Percentiles rank a stretch among this genome's conserved stretches.
phyloP scores from a whole-genome alignment of 441 rosid genomes.

The Corymbia calophylla region DNA sequence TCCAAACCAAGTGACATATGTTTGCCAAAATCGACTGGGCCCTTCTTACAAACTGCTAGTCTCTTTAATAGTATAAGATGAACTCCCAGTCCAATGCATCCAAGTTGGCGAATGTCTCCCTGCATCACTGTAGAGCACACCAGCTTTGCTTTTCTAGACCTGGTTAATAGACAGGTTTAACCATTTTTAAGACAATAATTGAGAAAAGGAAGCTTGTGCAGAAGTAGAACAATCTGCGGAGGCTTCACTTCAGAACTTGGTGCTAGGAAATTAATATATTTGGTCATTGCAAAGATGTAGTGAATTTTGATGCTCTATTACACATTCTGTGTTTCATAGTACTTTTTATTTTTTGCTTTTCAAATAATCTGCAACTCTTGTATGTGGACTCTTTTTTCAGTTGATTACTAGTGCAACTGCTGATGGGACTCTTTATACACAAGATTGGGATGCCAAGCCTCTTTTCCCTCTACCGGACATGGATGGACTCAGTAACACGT shows the following conservation, averaged over 20 bases:
- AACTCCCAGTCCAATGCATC: background rate
- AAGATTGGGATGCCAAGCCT: constrained; percentile 93
- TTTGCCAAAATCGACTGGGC: background rate
- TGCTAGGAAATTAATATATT: background rate
- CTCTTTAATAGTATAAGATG: background rate
- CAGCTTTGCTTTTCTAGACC: background rate
- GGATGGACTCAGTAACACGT: constrained; percentile 45
- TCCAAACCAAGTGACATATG: background rate
- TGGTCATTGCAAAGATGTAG: background rate
- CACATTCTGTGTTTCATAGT: background rate
- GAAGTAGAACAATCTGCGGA: background rate
- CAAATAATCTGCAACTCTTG: background rate
- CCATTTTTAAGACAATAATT: background rate
- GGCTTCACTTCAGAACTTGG: background rate
- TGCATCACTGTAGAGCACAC: background rate
- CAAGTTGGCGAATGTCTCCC: background rate
- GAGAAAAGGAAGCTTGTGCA: background rate
- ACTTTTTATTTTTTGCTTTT: background rate
- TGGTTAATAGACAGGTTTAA: background rate
- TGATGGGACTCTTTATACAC: constrained; percentile 69
- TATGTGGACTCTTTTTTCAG: constrained; percentile 25
- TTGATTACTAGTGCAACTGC: constrained; percentile 69
- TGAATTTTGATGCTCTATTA: background rate
- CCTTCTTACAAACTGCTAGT: background rate
- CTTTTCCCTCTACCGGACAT: constrained; percentile 57